Conservation (phyloP, 257 asterid species). For the Nyctanthes arbortristis region DNA sequence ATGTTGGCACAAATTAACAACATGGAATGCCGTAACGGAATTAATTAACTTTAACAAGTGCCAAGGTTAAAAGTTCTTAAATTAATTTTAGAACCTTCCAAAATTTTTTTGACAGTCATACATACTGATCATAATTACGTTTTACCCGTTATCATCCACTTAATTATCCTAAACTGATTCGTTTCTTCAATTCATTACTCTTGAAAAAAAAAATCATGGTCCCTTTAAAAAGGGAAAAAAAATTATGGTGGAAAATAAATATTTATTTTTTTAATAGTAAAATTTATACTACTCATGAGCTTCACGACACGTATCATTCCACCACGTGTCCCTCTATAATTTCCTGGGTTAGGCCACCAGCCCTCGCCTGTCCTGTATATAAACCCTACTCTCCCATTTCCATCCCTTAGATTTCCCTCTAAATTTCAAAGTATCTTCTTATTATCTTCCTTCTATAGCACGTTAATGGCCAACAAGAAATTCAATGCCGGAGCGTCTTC, state of each 20-base stretch:
- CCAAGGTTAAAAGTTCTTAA: not conserved
- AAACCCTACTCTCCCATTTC: conserved; percentile 24
- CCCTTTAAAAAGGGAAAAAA: too few species aligned
- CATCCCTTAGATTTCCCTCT: not conserved
- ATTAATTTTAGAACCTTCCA: not conserved
- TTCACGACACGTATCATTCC: conserved; percentile 53
- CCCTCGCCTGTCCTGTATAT: conserved; percentile 14
- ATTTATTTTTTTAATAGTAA: too few species aligned
- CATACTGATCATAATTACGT: not conserved
- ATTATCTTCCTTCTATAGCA: too few species aligned
- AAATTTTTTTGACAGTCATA: not conserved
- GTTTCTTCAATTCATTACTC: too few species aligned
- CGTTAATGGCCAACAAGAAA: conserved; percentile 37
- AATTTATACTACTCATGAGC: conserved; percentile 23
- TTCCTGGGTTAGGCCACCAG: conserved; percentile 29
- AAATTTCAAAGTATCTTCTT: too few species aligned
- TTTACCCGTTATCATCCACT: not conserved
- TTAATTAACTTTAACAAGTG: not conserved
- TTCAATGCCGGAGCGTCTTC: conserved; percentile 18
- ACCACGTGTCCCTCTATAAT: conserved; percentile 53
- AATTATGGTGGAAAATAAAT: too few species aligned
- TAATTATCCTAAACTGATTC: not conserved
- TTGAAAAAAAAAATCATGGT: too few species aligned
- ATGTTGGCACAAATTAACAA: too few species aligned
- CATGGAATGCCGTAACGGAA: not conserved